Conservation (phyloP, 345 rosid genomes). For the Acer negundo region DNA sequence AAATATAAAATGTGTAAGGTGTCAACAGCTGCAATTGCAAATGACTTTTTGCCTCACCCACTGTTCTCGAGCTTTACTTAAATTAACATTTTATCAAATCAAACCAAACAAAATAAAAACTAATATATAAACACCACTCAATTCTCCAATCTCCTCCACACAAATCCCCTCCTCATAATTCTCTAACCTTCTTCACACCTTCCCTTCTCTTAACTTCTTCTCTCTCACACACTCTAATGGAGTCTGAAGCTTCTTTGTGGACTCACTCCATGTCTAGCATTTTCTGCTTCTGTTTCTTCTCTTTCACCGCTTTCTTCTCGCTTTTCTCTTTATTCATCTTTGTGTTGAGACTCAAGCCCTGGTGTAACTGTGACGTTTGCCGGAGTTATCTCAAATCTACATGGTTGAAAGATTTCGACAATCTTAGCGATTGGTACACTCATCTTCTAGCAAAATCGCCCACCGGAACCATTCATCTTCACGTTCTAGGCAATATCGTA, state of each 20-base stretch:
- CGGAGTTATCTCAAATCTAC: conserved; percentile 26
- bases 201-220: neutral
- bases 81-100: too few species aligned
- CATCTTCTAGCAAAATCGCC: conserved; percentile 44
- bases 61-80: too few species aligned
- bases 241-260: conserved; percentile 18
- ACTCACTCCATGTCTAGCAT: conserved; percentile 14
- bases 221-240: conserved; percentile 23
- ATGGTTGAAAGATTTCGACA: conserved; percentile 42
- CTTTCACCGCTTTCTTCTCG: conserved; percentile 32
- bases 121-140: neutral
- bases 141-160: neutral
- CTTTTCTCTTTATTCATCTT: conserved; percentile 35
- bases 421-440: conserved; percentile 52
- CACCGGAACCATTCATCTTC: conserved; percentile 45
- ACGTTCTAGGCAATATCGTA: conserved; percentile 48
- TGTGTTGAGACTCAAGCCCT: conserved; percentile 30
- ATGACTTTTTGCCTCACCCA: neutral
- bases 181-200: neutral
- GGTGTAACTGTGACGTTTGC: conserved; percentile 48
- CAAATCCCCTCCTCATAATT: neutral
- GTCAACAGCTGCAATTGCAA: neutral
- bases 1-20: neutral
- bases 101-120: neutral
- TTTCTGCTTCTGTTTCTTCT: conserved; percentile 35